Conservation (phyloP, 805 yeast species). For the Candida morakotiae region DNA sequence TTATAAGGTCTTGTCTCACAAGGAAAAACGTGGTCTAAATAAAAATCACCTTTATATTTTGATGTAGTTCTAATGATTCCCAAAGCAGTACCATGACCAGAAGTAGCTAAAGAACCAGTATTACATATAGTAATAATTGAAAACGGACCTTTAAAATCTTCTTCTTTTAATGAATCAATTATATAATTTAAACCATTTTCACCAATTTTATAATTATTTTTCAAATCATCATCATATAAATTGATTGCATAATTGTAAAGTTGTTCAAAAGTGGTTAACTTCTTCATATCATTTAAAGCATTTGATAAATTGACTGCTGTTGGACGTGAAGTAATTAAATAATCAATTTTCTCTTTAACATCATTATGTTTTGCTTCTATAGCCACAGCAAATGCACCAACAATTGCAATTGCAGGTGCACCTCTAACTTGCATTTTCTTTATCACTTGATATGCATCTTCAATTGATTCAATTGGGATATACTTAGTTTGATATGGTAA, state of each 20-base stretch:
- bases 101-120: constrained; percentile 94
- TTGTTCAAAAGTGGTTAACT: constrained; percentile 21
- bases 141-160: constrained; percentile 59
- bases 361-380: constrained; percentile 49
- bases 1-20: constrained; percentile 95
- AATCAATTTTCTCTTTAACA: constrained; percentile 51
- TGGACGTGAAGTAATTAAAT: constrained; percentile 76
- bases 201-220: constrained; percentile 78
- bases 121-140: constrained; percentile 90
- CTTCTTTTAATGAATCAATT: constrained; percentile 36
- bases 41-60: constrained; percentile 40
- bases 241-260: constrained; percentile 45
- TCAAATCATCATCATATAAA: constrained; percentile 70
- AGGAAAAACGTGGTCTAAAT: constrained; percentile 72
- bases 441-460: constrained; percentile 81
- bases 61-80: constrained; percentile 79
- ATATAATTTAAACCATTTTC: constrained; percentile 75
- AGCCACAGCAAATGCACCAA: constrained; percentile 79
- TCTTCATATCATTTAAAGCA: constrained; percentile 56
- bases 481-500: constrained; percentile 79
- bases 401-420: constrained; percentile 97
- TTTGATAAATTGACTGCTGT: constrained; percentile 91
- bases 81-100: constrained; percentile 96
- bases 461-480: constrained; percentile 55
- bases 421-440: constrained; percentile 93